A percentile compares a stretch with the other conserved stretches of the same genome.
Conservation (phyloP, 768 basidiomycete genomes). For the Pisolithus sp. region DNA sequence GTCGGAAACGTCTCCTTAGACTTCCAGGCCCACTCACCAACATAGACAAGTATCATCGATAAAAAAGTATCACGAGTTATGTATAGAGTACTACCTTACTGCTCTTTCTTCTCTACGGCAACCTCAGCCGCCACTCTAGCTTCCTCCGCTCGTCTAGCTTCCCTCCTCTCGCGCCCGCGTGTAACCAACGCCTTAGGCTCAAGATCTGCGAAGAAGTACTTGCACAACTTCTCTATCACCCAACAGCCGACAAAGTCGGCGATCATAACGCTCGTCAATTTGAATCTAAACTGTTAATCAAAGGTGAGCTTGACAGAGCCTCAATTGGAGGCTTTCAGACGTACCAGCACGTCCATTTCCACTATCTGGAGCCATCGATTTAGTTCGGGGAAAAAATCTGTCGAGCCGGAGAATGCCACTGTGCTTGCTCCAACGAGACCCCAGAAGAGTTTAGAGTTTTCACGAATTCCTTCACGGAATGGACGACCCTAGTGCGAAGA, state of each 20-base stretch:
- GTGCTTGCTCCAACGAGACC: conserved; percentile 84
- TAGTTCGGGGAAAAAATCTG: conserved; percentile 91
- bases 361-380: conserved; percentile 97
- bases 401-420: conserved; percentile 91
- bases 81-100: conserved; percentile 15
- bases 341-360: conserved; percentile 71
- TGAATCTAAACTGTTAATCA: conserved; percentile 66
- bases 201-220: conserved; percentile 79
- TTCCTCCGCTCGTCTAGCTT: conserved; percentile 47
- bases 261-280: conserved; percentile 74
- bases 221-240: conserved; percentile 76
- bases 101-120: conserved; percentile 31
- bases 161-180: conserved; percentile 74
- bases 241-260: conserved; percentile 87
- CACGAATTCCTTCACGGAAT: conserved; percentile 95
- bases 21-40: too few relatives aligned
- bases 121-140: conserved; percentile 19
- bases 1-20: too few relatives aligned
- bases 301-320: neutral
- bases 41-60: too few relatives aligned
- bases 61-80: neutral
- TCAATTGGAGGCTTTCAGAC: conserved; percentile 27
- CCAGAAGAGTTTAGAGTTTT: conserved; percentile 90
- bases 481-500: conserved; percentile 65
- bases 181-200: conserved; percentile 83